phyloP scores from a whole-genome alignment of 2,329 filamentous ascomycete genomes.

The Curvularia eragrostidis region DNA sequence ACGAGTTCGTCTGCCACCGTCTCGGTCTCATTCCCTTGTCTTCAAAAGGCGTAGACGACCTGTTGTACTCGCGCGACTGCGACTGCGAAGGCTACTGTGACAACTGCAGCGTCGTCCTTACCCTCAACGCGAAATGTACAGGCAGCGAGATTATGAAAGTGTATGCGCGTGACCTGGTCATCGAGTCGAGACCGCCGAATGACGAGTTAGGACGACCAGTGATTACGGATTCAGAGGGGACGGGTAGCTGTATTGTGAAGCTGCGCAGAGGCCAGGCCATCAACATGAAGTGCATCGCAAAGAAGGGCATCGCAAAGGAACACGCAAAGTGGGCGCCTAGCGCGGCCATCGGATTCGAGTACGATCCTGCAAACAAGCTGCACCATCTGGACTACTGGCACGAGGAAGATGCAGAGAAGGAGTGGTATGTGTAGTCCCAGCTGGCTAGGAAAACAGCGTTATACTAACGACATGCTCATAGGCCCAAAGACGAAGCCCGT shows the following conservation, averaged over 20 bases:
- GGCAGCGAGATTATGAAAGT: constrained; percentile 90
- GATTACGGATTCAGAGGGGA: constrained; percentile 79
- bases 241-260: constrained; percentile 88
- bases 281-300: constrained; percentile 88
- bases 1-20: constrained; percentile 94
- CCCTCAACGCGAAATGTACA: constrained; percentile 83
- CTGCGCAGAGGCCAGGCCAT: constrained; percentile 88
- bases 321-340: constrained; percentile 98
- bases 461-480: constrained; percentile 44
- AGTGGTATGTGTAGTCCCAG: constrained; percentile 72
- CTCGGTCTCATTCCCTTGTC: constrained; percentile 88
- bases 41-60: constrained; percentile 79
- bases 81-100: constrained; percentile 97
- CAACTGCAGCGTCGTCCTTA: constrained; percentile 84
- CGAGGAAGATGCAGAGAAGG: constrained; percentile 80
- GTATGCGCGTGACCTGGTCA: constrained; percentile 86
- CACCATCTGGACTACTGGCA: constrained; percentile 94
- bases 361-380: constrained; percentile 96
- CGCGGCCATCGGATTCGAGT: constrained; percentile 93
- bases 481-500: constrained; percentile 84
- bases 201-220: constrained; percentile 80
- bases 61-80: constrained; percentile 91
- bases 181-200: constrained; percentile 73
- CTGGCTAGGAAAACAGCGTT: no score
- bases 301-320: constrained; percentile 98